Conservation (phyloP, 2,329 filamentous ascomycete genomes). For the Geosmithia morbida region DNA sequence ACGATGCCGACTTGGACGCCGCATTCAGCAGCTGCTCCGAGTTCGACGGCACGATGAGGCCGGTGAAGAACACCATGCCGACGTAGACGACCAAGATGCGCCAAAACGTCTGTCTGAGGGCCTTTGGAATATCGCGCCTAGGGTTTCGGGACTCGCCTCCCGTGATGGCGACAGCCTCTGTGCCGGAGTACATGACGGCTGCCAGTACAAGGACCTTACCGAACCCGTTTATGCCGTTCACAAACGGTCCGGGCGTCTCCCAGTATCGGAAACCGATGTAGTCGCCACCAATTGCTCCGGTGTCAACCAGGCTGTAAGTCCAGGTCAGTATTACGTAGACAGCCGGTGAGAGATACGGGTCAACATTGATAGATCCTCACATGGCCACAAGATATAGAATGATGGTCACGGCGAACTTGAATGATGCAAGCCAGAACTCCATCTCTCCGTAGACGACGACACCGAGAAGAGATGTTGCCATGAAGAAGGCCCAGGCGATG, state of each 20-base stretch:
- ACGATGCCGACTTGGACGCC: conserved; percentile 29
- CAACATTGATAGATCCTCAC: not conserved
- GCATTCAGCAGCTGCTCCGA: conserved; percentile 31
- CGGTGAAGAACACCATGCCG: conserved; percentile 33
- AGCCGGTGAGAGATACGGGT: too few species aligned
- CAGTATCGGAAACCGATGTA: conserved; percentile 5
- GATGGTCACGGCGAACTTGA: not conserved
- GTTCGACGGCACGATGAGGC: conserved; percentile 38
- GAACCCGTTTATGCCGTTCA: conserved; percentile 5
- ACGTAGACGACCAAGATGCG: conserved; percentile 25
- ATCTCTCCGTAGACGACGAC: conserved; percentile 6
- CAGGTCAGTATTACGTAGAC: not conserved
- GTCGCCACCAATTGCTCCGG: conserved; percentile 8
- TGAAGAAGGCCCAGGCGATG: conserved; percentile 5
- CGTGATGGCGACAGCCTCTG: conserved; percentile 7
- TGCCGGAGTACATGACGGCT: conserved; percentile 5
- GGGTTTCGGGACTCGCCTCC: conserved; percentile 23
- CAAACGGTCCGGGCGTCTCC: conserved; percentile 1
- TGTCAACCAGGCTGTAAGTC: conserved; percentile 5
- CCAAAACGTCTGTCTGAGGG: conserved; percentile 9
- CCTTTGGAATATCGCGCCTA: conserved; percentile 20
- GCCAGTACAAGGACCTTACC: conserved; percentile 5
- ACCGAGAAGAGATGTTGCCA: conserved; percentile 5
- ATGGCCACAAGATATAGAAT: conserved; percentile 1
- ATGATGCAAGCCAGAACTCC: conserved; percentile 5